Evolutionary conservation across 306 rosid species (phyloP).

Genomic region (Alnus glutinosa): DNA sequence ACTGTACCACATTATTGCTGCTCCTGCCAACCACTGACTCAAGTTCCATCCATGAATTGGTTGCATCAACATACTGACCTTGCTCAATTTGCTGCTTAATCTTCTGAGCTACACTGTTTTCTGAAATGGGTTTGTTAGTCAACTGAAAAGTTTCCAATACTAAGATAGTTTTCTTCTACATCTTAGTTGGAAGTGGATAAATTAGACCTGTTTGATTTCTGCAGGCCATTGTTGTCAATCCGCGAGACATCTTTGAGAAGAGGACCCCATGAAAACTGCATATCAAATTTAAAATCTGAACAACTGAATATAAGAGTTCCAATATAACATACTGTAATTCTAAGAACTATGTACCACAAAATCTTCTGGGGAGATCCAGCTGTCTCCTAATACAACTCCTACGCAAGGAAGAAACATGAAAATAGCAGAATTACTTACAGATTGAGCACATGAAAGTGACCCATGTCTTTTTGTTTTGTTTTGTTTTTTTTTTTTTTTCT

Average conservation of each 20-base stretch:
- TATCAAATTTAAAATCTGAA: neutral
- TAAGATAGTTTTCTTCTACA: slow-evolving; percentile 5
- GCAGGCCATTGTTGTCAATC: slow-evolving; percentile 59
- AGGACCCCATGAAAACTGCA: slow-evolving; percentile 92
- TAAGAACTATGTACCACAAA: slow-evolving; percentile 50
- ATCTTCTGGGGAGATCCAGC: slow-evolving; percentile 98
- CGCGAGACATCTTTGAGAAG: slow-evolving; percentile 87
- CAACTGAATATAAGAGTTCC: slow-evolving; percentile 6
- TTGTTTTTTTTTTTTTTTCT: neutral
- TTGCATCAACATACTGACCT: slow-evolving; percentile 62
- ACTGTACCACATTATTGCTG: slow-evolving; percentile 70
- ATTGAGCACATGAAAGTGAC: neutral
- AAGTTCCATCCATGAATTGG: slow-evolving; percentile 58
- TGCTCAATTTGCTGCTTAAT: slow-evolving; percentile 59
- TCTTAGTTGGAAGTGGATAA: neutral
- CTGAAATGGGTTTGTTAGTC: slow-evolving; percentile 26
- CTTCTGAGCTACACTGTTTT: slow-evolving; percentile 61
- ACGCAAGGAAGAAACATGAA: slow-evolving; percentile 13
- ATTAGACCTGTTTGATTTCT: slow-evolving; percentile 56
- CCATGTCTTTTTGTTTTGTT: neutral
- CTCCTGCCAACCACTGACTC: slow-evolving; percentile 34
- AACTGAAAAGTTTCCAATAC: neutral
- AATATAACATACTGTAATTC: neutral
- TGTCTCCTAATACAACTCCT: slow-evolving; percentile 94
- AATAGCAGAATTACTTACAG: slow-evolving; percentile 1